Base-by-base conservation (phyloP, 1,284 basidiomycete species). In the Sphagnurus paluster region DNA sequence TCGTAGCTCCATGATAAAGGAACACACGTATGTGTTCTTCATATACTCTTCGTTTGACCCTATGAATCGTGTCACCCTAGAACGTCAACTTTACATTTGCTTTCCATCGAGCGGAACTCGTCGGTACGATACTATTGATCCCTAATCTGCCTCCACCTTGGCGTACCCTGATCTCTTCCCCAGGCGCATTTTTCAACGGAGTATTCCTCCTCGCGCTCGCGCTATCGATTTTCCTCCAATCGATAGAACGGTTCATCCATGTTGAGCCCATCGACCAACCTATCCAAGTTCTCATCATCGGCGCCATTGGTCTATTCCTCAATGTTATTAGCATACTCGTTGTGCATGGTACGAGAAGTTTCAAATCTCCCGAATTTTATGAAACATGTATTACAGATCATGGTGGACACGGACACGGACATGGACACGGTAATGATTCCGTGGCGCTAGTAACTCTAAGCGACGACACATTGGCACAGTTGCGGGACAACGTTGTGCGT, bases 161-260 rank as follows among this genome's bases (percentile, higher is more conserved):
- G n/a, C n/a, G n/a, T 16, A 33, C 13, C 30, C 17, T 16, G n/a
- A 7, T n/a, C 30, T 33, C 8, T 8, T 3, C 30, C 14, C 10
- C 42, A 76, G 74, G 75, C 35, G 72, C 74, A 17, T 77, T 77
- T 55, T 77, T 77, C 63, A 76, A 77, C 49, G 74, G 74, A 10
- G 72, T 77, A 13, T 77, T 77, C 52, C 67, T 77, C 4, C 61
- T 77, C 21, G 74, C 74, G 2, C 59, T 77, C 42, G 74, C 72
- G 2, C 63, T 77, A 16, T 75, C 73, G 19, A 75, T 77, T 21
- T 68, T 70, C 41, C 62, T 77, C 8, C 74, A 76, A 59, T 74
- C 74, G 4, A 62, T 75, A 38, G 73, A 75, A 56, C 68, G 75
- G 19, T 75, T 77, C 52, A 60, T 75, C 35, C 62, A 72, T 50